Evolutionary conservation across 768 basidiomycete genomes (phyloP), one percentile per base, ranked within the genome.

Genomic region (Austroboletus festivus): DNA sequence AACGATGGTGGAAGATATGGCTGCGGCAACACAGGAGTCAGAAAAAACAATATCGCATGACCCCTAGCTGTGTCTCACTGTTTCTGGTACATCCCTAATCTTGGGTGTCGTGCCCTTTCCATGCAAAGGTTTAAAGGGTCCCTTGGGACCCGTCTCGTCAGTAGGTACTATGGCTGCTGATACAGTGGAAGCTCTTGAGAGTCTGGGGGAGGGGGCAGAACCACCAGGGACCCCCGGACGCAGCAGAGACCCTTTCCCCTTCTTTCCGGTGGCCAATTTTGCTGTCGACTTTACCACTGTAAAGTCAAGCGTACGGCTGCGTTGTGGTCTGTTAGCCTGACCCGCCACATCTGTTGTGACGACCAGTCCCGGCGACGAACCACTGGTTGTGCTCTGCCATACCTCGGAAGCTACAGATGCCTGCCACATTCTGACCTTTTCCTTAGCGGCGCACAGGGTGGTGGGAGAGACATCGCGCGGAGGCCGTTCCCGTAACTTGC

Each of bases 1-100:
- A 82, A 82, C 7, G 81, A 82, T 4, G 80, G 80, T 1, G 79
- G 79, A 18, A 78, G 61, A 49, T 74, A 79, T n/a, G 68, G 64
- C 78, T 73, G 52, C 55, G 37, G 23, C 30, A 39, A 31, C 40
- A 48, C 26, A 38, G 24, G 28, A 3, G 38, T 67, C 48, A 67
- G 53, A 41, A 31, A 43, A n/a, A 19, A 22, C 41, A 28, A 47
- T 34, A 33, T 42, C 22, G 20, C 24, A 35, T 48, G 18, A 52
- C 46, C n/a, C n/a, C 42, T 23, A 44, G 41, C 44, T 31, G 33
- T 28, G 26, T 57, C 73, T 58, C 52, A 74, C 72, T 53, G 62
- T 62, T 56, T 73, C 72, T 23, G 72, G 57, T 21, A 73, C 19
- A 48, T 73, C 65, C 23, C 60, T 42, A 19, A 73, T 73, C 42